phyloP scores from a whole-genome alignment of 306 rosid species.

The Canavalia gladiata region DNA sequence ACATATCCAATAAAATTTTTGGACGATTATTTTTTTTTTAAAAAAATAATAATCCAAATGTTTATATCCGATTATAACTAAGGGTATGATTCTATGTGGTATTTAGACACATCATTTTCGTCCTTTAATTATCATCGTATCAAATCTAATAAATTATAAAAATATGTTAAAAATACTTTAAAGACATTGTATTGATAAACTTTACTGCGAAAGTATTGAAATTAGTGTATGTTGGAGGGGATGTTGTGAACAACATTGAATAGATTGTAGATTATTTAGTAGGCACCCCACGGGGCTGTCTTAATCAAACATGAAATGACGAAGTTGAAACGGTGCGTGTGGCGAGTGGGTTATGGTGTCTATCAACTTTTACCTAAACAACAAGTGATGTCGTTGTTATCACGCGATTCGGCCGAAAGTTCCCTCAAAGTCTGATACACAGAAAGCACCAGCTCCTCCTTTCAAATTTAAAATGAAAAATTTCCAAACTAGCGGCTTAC shows the following conservation, averaged over 20 bases:
- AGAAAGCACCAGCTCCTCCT: conserved; percentile 23
- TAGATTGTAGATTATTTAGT: background rate
- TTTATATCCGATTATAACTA: too few relatives aligned
- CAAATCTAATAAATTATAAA: too few relatives aligned
- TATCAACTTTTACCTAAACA: conserved; percentile 67
- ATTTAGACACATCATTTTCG: too few relatives aligned
- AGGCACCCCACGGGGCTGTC: conserved; percentile 18
- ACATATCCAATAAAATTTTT: too few relatives aligned
- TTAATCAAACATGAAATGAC: conserved; percentile 40
- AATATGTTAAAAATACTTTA: too few relatives aligned
- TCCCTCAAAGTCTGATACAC: conserved; percentile 34
- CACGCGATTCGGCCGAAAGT: conserved; percentile 70
- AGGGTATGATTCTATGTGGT: too few relatives aligned
- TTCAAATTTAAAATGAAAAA: conserved; percentile 41
- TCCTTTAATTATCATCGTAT: too few relatives aligned
- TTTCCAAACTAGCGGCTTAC: background rate
- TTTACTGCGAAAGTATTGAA: background rate
- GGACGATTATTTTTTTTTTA: too few relatives aligned
- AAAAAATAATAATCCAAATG: too few relatives aligned
- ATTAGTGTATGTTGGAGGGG: background rate
- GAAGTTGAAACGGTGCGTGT: conserved; percentile 49
- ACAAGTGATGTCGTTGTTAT: conserved; percentile 69
- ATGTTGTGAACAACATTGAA: conserved; percentile 2
- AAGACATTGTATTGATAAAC: background rate
- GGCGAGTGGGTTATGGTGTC: conserved; percentile 45